Conservation (phyloP, 2,329 filamentous ascomycete species). For the Paraconiothyrium sp. region DNA sequence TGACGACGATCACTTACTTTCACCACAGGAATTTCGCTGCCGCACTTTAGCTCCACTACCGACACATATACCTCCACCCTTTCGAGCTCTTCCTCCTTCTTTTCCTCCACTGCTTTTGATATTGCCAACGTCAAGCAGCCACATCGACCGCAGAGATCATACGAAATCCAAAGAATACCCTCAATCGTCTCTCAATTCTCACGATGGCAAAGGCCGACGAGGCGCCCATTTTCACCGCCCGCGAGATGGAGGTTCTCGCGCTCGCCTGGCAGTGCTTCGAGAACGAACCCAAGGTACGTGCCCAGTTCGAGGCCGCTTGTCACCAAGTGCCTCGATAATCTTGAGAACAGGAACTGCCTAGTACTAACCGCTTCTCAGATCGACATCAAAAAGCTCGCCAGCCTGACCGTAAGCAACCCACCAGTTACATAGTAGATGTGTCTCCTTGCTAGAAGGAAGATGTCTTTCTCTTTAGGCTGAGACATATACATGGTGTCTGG, state of each 20-base stretch:
- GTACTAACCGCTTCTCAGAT: conserved; percentile 10
- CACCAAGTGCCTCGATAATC: no score
- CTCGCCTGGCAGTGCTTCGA: conserved; percentile 49
- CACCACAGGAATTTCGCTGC: conserved; percentile 1
- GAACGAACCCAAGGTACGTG: conserved; percentile 40
- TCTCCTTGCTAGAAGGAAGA: background rate
- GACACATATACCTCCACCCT: background rate
- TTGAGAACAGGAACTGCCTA: no score
- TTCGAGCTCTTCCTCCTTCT: background rate
- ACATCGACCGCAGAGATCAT: background rate
- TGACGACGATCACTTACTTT: background rate
- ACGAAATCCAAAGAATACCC: no score
- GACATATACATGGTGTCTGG: background rate
- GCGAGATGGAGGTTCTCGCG: conserved; percentile 44
- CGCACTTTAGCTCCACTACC: background rate
- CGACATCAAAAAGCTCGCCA: conserved; percentile 27
- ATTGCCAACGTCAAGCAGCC: background rate
- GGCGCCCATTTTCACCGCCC: conserved; percentile 26
- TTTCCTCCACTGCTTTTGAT: background rate
- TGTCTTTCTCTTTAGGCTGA: background rate
- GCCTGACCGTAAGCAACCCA: conserved; percentile 16
- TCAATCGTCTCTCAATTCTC: background rate
- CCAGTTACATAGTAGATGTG: background rate
- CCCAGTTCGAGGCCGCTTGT: background rate
- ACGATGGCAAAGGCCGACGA: conserved; percentile 24